These are phyloP conservation scores for Cyberlindnera lachancei DNA, from an alignment of 805 yeast genomes.

Conservation along the genomic window DNA sequence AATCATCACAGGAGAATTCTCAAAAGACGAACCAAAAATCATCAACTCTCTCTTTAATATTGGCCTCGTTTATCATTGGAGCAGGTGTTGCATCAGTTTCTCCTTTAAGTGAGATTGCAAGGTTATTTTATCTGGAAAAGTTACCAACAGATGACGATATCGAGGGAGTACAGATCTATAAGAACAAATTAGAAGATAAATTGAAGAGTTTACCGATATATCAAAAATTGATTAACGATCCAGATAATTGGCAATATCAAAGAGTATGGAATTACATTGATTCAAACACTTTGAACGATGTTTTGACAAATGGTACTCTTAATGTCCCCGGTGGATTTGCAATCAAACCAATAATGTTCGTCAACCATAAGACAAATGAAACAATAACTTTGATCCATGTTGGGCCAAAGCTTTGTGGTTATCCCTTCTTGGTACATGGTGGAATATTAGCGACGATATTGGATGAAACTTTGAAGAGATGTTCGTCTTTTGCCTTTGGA, in stretches of 20 bases:
- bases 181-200: slow-evolving; percentile 34
- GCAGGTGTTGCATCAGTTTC: slow-evolving; percentile 27
- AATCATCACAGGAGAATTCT: no score
- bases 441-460: slow-evolving; percentile 77
- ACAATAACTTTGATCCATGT: slow-evolving; percentile 64
- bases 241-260: slow-evolving; percentile 29
- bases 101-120: slow-evolving; percentile 27
- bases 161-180: slow-evolving; percentile 23
- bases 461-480: slow-evolving; percentile 65
- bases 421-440: slow-evolving; percentile 83
- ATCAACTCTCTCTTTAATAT: slow-evolving; percentile 7
- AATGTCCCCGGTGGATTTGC: slow-evolving; percentile 74
- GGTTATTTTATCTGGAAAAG: slow-evolving; percentile 16
- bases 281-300: slow-evolving; percentile 25
- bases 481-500: slow-evolving; percentile 32
- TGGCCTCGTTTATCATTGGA: slow-evolving; percentile 27
- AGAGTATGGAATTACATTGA: slow-evolving; percentile 41
- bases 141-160: slow-evolving; percentile 22
- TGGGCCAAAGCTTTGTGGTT: slow-evolving; percentile 77
- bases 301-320: slow-evolving; percentile 44
- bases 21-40: slow-evolving; percentile 3
- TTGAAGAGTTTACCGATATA: slow-evolving; percentile 45
- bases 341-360: slow-evolving; percentile 63
- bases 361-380: slow-evolving; percentile 47
- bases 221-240: slow-evolving; percentile 34